Evolutionary conservation across 345 rosid genomes (phyloP), one percentile per base, ranked within the genome.

Genomic region (Melaleuca quinquenervia): DNA sequence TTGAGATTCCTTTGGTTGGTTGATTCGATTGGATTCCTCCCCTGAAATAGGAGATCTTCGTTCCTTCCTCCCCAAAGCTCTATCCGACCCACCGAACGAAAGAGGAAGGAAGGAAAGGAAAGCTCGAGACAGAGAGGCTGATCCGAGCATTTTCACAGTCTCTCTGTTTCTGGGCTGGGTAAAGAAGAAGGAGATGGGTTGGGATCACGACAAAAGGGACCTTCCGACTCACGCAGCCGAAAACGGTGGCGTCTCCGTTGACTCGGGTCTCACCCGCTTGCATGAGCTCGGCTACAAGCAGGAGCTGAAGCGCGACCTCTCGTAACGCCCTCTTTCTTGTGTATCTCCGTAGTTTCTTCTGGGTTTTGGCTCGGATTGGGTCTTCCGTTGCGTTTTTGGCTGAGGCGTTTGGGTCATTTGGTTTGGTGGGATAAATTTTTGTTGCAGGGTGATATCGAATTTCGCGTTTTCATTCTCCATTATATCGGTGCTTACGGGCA

Each of bases 221-320:
- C 83, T 50, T 15, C 92, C 93, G 36, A 58, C 88, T 80, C 85
- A 86, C 22, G 82, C 83, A 7, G 83, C 84, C 11, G 76, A 55
- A 85, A 87, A 91, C 32, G 90, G 90, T 41, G 52, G 24, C 54
- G 83, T 49, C 76, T 56, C 82, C 83, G 84, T 88, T 41, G 98
- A 95, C 89, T 92, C 98, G 12, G 95, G 97, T 84, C 93, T 90
- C 85, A 84, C 91, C 82, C 96, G 99, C 56, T 96, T 95, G 86
- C 91, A 86, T 76, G 95, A 97, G 91, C 97, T 97, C 75, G 99
- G 99, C 54, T 97, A 97, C 94, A 97, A 96, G 90, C 98, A 97
- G 89, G 99, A 97, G 80, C 98, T 97, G 85, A 96, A 96, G 92
- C 99, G 98, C 52, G 96, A 96, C 82, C 96, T 97, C 90, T 97